phyloP scores from a whole-genome alignment of 176 grass and related monocot species.

The Luzula sylvatica region DNA sequence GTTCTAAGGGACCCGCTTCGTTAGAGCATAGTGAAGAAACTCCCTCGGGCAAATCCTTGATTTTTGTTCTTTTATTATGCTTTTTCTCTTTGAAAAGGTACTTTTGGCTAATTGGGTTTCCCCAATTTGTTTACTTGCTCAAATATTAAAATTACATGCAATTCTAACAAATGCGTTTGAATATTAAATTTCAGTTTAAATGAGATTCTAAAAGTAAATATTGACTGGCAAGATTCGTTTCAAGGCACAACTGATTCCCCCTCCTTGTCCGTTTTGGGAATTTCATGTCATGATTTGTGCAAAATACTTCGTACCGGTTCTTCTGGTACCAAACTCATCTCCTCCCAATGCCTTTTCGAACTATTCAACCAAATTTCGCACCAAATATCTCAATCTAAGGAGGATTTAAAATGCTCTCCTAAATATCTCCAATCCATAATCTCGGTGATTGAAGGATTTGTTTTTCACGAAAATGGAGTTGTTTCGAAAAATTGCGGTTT shows the following conservation, averaged over 20 bases:
- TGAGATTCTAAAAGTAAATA: conserved; percentile 37
- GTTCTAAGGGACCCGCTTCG: conserved; percentile 66
- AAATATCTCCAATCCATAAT: conserved; percentile 76
- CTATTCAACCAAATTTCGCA: conserved; percentile 60
- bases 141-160: background rate
- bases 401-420: conserved; percentile 51
- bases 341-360: conserved; percentile 82
- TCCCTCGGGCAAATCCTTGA: conserved; percentile 45
- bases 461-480: conserved; percentile 58
- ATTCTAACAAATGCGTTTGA: conserved; percentile 3
- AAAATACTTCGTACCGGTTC: conserved; percentile 64
- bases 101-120: too few relatives aligned
- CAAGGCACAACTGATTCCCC: conserved; percentile 35
- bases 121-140: too few relatives aligned
- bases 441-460: conserved; percentile 59
- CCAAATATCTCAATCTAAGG: conserved; percentile 28
- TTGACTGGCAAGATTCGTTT: conserved; percentile 84
- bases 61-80: conserved; percentile 51
- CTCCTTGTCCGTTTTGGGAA: conserved; percentile 52
- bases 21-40: conserved; percentile 66
- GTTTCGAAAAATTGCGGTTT: conserved; percentile 56
- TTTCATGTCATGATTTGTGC: conserved; percentile 78
- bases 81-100: conserved; percentile 85
- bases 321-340: conserved; percentile 55
- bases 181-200: conserved; percentile 43